Conservation (phyloP, 192 early-diverging fungal genomes). For the Backusella australiensis region DNA sequence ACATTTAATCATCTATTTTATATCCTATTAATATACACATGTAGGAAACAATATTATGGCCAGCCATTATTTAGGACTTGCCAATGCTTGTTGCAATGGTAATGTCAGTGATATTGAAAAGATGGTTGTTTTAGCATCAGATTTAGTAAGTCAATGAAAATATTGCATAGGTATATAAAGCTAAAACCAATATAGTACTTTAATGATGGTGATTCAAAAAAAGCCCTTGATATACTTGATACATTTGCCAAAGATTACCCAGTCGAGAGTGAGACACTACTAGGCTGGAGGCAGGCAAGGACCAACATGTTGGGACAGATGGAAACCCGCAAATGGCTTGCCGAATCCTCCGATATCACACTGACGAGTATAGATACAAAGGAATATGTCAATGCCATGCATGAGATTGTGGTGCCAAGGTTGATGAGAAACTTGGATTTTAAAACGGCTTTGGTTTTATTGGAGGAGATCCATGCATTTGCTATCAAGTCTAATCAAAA, state of each 20-base stretch:
- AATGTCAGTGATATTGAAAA: conserved; percentile 8
- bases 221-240: background rate
- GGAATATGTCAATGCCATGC: background rate
- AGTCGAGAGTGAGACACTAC: background rate
- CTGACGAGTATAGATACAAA: background rate
- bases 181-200: background rate
- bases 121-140: background rate
- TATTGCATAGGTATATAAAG: background rate
- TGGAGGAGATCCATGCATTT: conserved; percentile 2
- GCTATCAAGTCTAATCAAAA: background rate
- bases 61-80: background rate
- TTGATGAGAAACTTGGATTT: background rate
- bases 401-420: background rate
- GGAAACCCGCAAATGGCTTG: background rate
- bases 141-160: background rate
- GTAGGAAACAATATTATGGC: background rate
- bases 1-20: background rate
- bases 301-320: background rate
- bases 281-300: conserved; percentile 1
- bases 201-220: background rate
- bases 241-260: background rate
- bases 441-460: background rate
- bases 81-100: background rate
- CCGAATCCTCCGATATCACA: background rate
- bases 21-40: background rate